Conservation (phyloP, 306 rosid species). For the Citrullus colocynthis region DNA sequence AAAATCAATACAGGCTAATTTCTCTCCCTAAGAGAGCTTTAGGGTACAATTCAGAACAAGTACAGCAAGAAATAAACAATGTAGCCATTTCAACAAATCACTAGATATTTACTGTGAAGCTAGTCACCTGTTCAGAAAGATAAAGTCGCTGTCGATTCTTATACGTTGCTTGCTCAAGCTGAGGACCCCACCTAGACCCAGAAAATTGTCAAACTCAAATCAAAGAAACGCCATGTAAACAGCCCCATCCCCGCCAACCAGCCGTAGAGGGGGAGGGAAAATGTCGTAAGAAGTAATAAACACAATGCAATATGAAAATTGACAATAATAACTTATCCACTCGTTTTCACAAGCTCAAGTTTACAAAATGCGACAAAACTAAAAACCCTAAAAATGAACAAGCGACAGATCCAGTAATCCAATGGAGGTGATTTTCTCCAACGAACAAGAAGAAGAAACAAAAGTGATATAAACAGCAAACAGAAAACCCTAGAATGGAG, state of each 20-base stretch:
- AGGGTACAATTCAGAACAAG: not conserved
- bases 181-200: constrained; percentile 78
- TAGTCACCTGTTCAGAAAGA: constrained; percentile 67
- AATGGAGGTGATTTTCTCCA: not conserved
- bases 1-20: not conserved
- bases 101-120: not conserved
- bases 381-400: not conserved
- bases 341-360: not conserved
- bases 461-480: not conserved
- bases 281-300: not conserved
- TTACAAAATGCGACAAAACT: not conserved
- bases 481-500: constrained; percentile 10
- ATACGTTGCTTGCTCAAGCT: constrained; percentile 60
- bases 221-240: not conserved
- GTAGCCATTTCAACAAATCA: not conserved
- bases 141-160: constrained; percentile 87
- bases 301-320: not conserved
- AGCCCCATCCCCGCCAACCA: not conserved
- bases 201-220: not conserved
- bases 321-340: too few relatives aligned
- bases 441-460: not conserved
- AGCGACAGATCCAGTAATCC: not conserved
- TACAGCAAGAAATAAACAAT: not conserved
- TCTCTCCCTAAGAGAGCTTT: not conserved
- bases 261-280: not conserved